Evolutionary conservation across 1,284 basidiomycete genomes (phyloP).

Genomic region (Kwoniella shivajii): DNA sequence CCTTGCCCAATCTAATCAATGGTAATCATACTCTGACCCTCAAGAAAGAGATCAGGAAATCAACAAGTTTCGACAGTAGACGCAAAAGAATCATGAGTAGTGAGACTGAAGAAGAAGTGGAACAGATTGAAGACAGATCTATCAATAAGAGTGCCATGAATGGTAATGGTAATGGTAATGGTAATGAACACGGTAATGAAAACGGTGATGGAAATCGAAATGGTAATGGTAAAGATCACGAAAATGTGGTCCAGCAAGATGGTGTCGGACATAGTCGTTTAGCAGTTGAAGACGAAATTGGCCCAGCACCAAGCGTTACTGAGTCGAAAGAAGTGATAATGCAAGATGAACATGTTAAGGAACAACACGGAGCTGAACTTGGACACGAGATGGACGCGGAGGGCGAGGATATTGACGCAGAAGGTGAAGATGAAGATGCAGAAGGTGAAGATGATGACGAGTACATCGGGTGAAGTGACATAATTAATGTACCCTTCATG

Average conservation of each 20-base stretch:
- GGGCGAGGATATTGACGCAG: conserved; percentile 18
- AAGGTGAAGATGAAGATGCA: conserved; percentile 22
- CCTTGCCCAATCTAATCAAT: too few relatives aligned
- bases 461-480: conserved; percentile 10
- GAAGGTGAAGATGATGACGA: conserved; percentile 21
- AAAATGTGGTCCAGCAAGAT: neutral
- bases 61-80: neutral
- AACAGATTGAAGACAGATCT: neutral
- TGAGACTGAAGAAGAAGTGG: neutral
- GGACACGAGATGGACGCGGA: conserved; percentile 9
- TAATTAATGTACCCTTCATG: too few relatives aligned
- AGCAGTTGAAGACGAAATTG: neutral
- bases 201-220: neutral
- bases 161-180: neutral
- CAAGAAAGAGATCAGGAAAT: neutral
- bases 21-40: neutral
- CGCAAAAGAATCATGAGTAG: neutral
- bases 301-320: neutral
- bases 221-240: neutral
- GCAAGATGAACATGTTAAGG: neutral
- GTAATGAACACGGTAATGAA: neutral
- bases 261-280: neutral
- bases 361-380: neutral
- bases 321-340: neutral
- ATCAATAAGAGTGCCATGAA: neutral